phyloP scores from a whole-genome alignment of 305 asterid species.

The Caryopteris hybrid region DNA sequence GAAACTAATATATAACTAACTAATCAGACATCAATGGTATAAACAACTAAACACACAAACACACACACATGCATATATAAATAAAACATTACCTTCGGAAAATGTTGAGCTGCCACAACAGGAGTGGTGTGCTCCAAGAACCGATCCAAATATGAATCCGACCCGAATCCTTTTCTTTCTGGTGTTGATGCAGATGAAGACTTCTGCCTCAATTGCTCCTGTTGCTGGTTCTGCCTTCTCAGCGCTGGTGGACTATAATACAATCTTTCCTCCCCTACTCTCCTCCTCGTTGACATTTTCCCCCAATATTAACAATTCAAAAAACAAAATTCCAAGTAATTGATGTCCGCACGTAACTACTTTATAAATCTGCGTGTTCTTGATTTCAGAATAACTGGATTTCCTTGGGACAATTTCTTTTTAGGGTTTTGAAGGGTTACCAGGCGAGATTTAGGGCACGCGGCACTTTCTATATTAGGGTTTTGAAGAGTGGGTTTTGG shows the following conservation, averaged over 20 bases:
- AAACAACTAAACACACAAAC: not conserved
- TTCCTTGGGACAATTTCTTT: not conserved
- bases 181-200: slow-evolving; percentile 30
- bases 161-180: slow-evolving; percentile 25
- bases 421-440: slow-evolving; percentile 21
- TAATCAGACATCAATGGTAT: not conserved
- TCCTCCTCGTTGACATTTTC: slow-evolving; percentile 54
- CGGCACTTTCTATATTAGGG: slow-evolving; percentile 20
- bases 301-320: slow-evolving; percentile 8
- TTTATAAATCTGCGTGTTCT: not conserved
- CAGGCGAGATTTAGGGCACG: not conserved
- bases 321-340: not conserved
- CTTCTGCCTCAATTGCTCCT: slow-evolving; percentile 35
- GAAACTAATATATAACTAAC: not conserved
- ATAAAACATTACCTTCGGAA: slow-evolving; percentile 47
- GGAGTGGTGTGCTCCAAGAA: slow-evolving; percentile 86
- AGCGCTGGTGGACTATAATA: slow-evolving; percentile 88
- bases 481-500: slow-evolving; percentile 30
- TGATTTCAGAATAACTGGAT: not conserved
- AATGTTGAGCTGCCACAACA: slow-evolving; percentile 63
- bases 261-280: slow-evolving; percentile 56
- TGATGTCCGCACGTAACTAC: not conserved
- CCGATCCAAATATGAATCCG: slow-evolving; percentile 76
- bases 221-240: slow-evolving; percentile 51
- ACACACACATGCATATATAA: not conserved